These are phyloP conservation scores for Glonium stellatum DNA, from an alignment of 495 filamentous ascomycete species.

Conservation along the genomic window DNA sequence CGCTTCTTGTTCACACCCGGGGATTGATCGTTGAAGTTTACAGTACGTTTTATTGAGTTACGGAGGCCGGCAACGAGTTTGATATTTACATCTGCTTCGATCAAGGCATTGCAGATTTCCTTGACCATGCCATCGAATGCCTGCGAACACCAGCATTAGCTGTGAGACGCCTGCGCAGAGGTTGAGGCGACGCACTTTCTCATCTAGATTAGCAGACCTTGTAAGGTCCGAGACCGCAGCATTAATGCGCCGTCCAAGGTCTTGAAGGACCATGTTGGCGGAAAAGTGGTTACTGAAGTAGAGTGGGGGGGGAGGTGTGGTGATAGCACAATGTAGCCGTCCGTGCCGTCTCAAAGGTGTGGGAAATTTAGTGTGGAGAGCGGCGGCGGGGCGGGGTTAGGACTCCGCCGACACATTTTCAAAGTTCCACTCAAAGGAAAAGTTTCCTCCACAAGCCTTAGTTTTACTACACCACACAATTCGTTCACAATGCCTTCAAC, in stretches of 20 bases:
- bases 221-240: conserved; percentile 91
- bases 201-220: conserved; percentile 82
- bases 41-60: conserved; percentile 81
- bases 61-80: conserved; percentile 86
- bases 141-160: conserved; percentile 41
- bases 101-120: conserved; percentile 86
- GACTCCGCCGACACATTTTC: too few species aligned
- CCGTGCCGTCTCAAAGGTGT: background rate
- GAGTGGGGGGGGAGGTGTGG: conserved; percentile 4
- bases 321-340: background rate
- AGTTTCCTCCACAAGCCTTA: too few species aligned
- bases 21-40: conserved; percentile 88
- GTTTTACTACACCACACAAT: background rate
- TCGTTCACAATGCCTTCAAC: conserved; percentile 24
- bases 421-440: too few species aligned
- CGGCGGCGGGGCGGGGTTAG: too few species aligned
- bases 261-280: conserved; percentile 85
- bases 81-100: conserved; percentile 95
- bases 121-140: conserved; percentile 97
- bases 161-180: background rate
- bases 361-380: background rate
- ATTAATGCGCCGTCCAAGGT: conserved; percentile 97
- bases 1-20: conserved; percentile 94
- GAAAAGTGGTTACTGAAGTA: background rate
- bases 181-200: conserved; percentile 60